Percentiles rank a stretch among this genome's conserved stretches.
phyloP scores from a whole-genome alignment of 208 protist species.

The Trypanosoma theileri region DNA sequence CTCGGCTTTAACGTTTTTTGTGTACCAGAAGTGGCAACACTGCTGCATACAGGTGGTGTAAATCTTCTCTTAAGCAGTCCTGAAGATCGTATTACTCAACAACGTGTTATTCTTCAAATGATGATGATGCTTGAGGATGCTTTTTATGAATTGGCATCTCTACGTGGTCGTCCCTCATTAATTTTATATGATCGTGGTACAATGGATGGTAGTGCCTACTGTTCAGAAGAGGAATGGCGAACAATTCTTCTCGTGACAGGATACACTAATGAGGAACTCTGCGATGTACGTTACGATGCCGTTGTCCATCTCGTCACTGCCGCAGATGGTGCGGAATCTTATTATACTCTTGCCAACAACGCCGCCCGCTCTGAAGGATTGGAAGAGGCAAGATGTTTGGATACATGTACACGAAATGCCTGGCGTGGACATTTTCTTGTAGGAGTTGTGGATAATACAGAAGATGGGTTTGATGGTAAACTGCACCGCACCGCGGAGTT shows the following conservation, averaged over 20 bases:
- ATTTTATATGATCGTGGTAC: constrained; percentile 58
- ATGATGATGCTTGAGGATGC: constrained; percentile 44
- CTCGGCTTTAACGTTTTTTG: constrained; percentile 43
- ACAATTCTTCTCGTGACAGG: constrained; percentile 25
- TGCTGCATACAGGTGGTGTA: constrained; percentile 41
- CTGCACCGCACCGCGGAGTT: constrained; percentile 34
- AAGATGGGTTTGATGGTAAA: constrained; percentile 45
- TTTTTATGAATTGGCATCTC: constrained; percentile 37
- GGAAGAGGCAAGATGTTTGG: constrained; percentile 49
- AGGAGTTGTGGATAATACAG: constrained; percentile 41
- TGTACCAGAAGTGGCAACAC: constrained; percentile 54
- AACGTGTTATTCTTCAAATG: constrained; percentile 44
- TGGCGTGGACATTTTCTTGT: constrained; percentile 44
- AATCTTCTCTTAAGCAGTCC: constrained; percentile 11
- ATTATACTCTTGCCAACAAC: constrained; percentile 71
- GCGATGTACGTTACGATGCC: constrained; percentile 57
- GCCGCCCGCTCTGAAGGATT: constrained; percentile 45
- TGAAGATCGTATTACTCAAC: constrained; percentile 32
- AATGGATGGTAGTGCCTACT: constrained; percentile 66
- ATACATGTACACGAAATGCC: constrained; percentile 40
- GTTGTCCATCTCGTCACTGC: constrained; percentile 78
- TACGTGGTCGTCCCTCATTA: constrained; percentile 31
- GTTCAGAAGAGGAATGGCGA: constrained; percentile 36
- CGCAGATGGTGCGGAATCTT: constrained; percentile 59
- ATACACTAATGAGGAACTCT: constrained; percentile 36